These are phyloP conservation scores for Backusella psychrophila DNA, from an alignment of 192 early-diverging fungal species.

Conservation along the genomic window DNA sequence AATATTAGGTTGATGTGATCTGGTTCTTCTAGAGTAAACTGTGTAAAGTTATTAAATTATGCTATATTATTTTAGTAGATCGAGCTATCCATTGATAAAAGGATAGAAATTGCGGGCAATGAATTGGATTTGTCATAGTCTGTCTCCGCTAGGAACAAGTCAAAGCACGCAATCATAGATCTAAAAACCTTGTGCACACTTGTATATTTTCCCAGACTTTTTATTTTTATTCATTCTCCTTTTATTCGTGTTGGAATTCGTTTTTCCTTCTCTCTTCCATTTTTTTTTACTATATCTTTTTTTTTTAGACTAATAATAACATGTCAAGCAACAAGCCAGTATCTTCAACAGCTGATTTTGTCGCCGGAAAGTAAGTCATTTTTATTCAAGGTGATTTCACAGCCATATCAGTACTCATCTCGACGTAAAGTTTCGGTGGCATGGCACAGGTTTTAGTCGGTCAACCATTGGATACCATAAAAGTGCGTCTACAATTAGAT, in stretches of 20 bases:
- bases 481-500: constrained; percentile 75
- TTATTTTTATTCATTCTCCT: background rate
- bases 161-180: background rate
- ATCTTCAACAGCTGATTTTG: constrained; percentile 46
- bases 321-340: constrained; percentile 12
- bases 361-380: constrained; percentile 57
- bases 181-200: no score
- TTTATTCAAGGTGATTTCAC: background rate
- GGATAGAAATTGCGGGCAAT: background rate
- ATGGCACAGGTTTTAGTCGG: constrained; percentile 62
- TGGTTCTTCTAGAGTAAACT: no score
- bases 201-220: background rate
- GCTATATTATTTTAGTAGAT: no score
- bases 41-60: no score
- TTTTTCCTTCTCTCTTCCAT: background rate
- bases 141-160: background rate
- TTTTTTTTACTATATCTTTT: background rate
- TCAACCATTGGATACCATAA: constrained; percentile 87
- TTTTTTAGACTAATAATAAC: background rate
- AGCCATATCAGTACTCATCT: background rate
- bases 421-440: constrained; percentile 52
- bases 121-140: background rate
- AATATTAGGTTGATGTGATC: no score
- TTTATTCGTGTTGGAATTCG: background rate
- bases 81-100: no score